Percentiles rank a stretch among this genome's conserved stretches.
Conservation (phyloP, 345 rosid species). For the Mercurialis annua region DNA sequence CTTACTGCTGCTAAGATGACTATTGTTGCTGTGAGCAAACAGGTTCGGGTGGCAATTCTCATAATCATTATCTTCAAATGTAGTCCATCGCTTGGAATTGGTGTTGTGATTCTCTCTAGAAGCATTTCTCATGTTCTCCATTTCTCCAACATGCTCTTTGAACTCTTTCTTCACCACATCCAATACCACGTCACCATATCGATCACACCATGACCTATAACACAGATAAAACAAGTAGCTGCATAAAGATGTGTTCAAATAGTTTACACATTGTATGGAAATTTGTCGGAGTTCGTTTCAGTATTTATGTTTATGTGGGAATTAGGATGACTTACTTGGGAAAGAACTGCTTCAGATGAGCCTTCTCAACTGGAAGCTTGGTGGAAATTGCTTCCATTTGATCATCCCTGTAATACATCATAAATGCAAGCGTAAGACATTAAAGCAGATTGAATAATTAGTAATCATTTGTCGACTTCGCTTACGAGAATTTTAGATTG, state of each 20-base stretch:
- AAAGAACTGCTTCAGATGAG: slow-evolving; percentile 59
- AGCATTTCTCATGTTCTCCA: slow-evolving; percentile 51
- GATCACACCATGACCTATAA: slow-evolving; percentile 66
- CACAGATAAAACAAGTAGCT: neutral
- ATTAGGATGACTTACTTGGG: slow-evolving; percentile 48
- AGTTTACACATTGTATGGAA: too few relatives aligned
- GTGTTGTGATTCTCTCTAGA: slow-evolving; percentile 36
- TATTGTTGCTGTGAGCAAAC: slow-evolving; percentile 26
- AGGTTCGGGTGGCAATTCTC: slow-evolving; percentile 60
- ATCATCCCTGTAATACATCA: slow-evolving; percentile 44
- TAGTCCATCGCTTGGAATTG: slow-evolving; percentile 53
- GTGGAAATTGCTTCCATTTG: slow-evolving; percentile 80
- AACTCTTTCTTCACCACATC: slow-evolving; percentile 75
- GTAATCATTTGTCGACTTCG: neutral
- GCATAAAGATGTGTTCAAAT: neutral
- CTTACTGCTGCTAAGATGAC: neutral
- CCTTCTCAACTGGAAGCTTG: slow-evolving; percentile 68
- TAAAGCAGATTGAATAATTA: neutral
- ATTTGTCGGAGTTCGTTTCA: too few relatives aligned
- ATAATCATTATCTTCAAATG: slow-evolving; percentile 48
- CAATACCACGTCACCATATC: slow-evolving; percentile 60
- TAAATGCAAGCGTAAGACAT: neutral
- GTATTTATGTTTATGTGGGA: too few relatives aligned
- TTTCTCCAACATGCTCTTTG: slow-evolving; percentile 66
- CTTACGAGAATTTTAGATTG: slow-evolving; percentile 63